Percentiles rank a stretch among this genome's conserved stretches.
phyloP scores from a whole-genome alignment of 164 flowering plant species.

The Berberis vulgaris region DNA sequence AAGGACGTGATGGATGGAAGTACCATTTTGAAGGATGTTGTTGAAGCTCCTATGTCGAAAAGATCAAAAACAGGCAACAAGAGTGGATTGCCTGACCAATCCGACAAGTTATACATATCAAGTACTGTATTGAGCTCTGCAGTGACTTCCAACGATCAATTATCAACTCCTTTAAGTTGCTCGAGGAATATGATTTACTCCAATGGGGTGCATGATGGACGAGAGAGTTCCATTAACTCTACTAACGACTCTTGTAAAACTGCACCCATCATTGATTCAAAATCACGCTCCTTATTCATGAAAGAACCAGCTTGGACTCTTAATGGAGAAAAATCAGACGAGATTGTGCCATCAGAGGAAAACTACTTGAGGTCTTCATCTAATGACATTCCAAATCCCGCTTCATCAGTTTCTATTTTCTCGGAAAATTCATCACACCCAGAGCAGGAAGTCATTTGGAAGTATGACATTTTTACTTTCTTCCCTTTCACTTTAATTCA shows the following conservation, averaged over 20 bases:
- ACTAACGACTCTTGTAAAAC: background rate
- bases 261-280: background rate
- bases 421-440: conserved; percentile 54
- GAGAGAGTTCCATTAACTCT: conserved; percentile 4
- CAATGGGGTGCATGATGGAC: conserved; percentile 28
- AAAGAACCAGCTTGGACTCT: conserved; percentile 16
- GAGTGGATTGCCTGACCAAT: conserved; percentile 24
- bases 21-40: conserved; percentile 48
- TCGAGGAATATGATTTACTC: conserved; percentile 17
- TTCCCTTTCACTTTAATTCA: background rate
- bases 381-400: conserved; percentile 15
- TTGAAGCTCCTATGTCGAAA: conserved; percentile 47
- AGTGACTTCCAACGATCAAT: conserved; percentile 30
- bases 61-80: conserved; percentile 41
- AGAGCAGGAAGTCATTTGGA: conserved; percentile 77
- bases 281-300: conserved; percentile 2
- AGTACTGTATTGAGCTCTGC: conserved; percentile 25
- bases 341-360: conserved; percentile 15
- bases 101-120: conserved; percentile 32
- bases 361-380: conserved; percentile 14
- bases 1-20: conserved; percentile 31
- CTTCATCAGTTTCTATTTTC: conserved; percentile 11
- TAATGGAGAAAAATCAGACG: conserved; percentile 12
- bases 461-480: conserved; percentile 40
- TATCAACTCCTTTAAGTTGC: background rate